Evolutionary conservation across 2,329 filamentous ascomycete species (phyloP).

Genomic region (Cordyceps fumosorosea): DNA sequence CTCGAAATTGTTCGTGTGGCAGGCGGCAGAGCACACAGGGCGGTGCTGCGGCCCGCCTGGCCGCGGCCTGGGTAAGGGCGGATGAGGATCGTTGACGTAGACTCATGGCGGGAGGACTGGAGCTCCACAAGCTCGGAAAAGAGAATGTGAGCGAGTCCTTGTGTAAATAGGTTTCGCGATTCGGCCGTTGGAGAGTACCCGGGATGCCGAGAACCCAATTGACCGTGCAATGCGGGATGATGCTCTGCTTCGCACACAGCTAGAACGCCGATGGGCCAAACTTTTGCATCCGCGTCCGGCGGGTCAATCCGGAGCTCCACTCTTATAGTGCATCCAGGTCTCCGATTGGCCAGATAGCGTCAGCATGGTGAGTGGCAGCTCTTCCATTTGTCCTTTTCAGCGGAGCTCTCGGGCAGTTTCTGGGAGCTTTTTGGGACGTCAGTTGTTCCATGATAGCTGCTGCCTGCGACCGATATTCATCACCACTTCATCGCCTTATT

Average conservation of each 20-base stretch:
- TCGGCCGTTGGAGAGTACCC: not conserved
- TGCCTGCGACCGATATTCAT: not conserved
- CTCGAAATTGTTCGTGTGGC: slow-evolving; percentile 28
- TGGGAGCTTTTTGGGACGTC: not conserved
- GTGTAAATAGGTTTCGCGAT: not conserved
- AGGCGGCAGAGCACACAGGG: slow-evolving; percentile 28
- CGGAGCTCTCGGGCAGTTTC: not conserved
- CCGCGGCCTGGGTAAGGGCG: slow-evolving; percentile 38
- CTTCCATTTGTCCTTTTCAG: not conserved
- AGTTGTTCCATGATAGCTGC: not conserved
- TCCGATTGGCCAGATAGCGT: not conserved
- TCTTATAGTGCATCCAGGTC: not conserved
- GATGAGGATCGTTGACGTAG: slow-evolving; percentile 46
- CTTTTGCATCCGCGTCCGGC: slow-evolving; percentile 14
- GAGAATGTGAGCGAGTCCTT: not conserved
- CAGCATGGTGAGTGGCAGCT: too few species aligned
- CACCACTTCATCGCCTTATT: not conserved
- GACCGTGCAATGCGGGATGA: not conserved
- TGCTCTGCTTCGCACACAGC: not conserved
- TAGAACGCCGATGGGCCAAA: slow-evolving; percentile 10
- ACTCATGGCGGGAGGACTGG: slow-evolving; percentile 36
- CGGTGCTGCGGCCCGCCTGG: slow-evolving; percentile 22
- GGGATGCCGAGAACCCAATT: slow-evolving; percentile 7
- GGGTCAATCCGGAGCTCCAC: slow-evolving; percentile 12
- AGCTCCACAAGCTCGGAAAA: not conserved